These are phyloP conservation scores for Leishmania tropica DNA, from an alignment of 208 protist genomes.

Conservation along the genomic window DNA sequence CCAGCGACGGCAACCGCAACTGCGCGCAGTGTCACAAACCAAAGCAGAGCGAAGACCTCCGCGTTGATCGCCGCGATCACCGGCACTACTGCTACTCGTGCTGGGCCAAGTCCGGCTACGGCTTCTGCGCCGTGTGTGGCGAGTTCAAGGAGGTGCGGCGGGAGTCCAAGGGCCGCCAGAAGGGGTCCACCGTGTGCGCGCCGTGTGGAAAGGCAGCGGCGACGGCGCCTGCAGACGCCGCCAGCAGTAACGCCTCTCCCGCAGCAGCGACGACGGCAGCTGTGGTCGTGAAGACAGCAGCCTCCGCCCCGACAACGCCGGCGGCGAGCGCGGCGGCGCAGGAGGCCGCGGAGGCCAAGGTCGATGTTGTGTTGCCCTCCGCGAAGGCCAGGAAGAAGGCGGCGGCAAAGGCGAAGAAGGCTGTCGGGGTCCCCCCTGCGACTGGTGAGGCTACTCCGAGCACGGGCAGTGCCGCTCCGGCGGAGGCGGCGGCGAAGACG, in stretches of 20 bases:
- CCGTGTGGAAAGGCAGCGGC: conserved; percentile 7
- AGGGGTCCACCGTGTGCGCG: conserved; percentile 52
- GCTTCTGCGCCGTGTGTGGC: conserved; percentile 64
- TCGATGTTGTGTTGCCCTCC: neutral
- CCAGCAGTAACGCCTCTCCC: neutral
- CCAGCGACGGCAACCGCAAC: neutral
- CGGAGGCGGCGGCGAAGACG: neutral
- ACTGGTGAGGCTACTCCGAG: neutral
- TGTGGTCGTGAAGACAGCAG: neutral
- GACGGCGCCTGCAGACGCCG: neutral
- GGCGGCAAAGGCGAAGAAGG: neutral
- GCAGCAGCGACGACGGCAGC: neutral
- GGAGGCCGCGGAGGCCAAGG: neutral
- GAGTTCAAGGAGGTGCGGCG: conserved; percentile 70
- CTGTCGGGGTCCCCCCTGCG: neutral
- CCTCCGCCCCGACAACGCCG: neutral
- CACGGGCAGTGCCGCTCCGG: neutral
- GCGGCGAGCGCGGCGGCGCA: neutral
- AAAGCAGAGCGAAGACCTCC: conserved; percentile 71
- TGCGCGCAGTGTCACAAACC: conserved; percentile 65
- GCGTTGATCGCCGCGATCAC: conserved; percentile 51
- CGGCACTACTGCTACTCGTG: conserved; percentile 78
- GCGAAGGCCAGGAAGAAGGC: conserved; percentile 13
- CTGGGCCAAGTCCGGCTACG: conserved; percentile 69
- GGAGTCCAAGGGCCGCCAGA: conserved; percentile 39